Evolutionary conservation across 1,284 basidiomycete species (phyloP), one percentile per base, ranked within the genome.

Genomic region (Puccinia triticina): DNA sequence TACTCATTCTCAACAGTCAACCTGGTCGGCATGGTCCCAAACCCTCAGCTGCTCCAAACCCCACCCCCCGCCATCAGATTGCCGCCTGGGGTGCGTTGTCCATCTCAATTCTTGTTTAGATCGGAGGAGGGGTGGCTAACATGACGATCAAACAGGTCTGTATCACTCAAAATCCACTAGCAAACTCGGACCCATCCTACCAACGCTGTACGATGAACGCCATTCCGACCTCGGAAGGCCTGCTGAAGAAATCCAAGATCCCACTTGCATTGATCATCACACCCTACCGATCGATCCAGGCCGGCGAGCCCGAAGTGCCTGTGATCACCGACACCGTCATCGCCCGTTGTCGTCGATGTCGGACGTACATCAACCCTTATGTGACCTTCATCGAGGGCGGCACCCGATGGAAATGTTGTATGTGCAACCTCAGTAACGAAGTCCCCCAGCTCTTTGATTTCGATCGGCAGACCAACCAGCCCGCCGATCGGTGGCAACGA

Each of bases 391-490:
- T 98, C 86, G 97, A 99, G 87, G 95, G 95, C 83, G 97, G 97
- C 50, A 96, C 95, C 88, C 91, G 96, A 89, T 98, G 97, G 97
- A 94, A 97, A 87, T 99, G 97, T 88, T 98, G 95, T 89, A 96
- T 99, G 94, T 99, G 97, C 88, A 94, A 93, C 86, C 92, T 99
- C 90, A 94, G 94, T 83, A 99, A 99, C 88, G 97, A 99, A 88
- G 96, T 99, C 0, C 97, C 97, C 11, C 96, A 98, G 87, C 90
- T 98, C 79, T 99, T 99, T 86, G 97, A 99, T 88, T 99, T 96
- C 96, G 94, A 99, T 88, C 94, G 95, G 87, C 91, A 90, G 83
- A 92, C 92, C 84, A 98, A 97, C 87, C 93, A 95, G 88, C 96
- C 96, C 21, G 95, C 94, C 10, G 96, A 99, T 88, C 90, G 97